Conservation (phyloP, 2,329 filamentous ascomycete species). For the Tothia fuscella region DNA sequence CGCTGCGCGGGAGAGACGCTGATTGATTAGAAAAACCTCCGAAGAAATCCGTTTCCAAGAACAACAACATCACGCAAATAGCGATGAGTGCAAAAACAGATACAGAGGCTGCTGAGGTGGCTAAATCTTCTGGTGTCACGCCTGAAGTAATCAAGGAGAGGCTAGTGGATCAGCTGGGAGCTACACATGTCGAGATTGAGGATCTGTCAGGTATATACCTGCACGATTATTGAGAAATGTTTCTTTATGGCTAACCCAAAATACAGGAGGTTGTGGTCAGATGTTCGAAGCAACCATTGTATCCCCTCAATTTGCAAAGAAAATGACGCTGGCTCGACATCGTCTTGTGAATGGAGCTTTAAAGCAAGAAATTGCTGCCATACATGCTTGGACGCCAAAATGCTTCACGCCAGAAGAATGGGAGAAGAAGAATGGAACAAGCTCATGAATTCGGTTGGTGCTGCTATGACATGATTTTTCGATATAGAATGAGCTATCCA, state of each 20-base stretch:
- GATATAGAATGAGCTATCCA: too few species aligned
- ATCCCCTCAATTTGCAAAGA: constrained; percentile 37
- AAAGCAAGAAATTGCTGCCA: constrained; percentile 77
- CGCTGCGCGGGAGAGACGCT: too few species aligned
- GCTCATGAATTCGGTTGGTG: too few species aligned
- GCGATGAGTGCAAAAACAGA: too few species aligned
- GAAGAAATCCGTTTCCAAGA: too few species aligned
- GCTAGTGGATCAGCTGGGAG: constrained; percentile 57
- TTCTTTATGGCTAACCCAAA: neutral
- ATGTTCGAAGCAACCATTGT: constrained; percentile 61
- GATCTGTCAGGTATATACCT: constrained; percentile 70
- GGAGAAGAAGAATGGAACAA: too few species aligned
- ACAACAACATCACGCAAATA: too few species aligned
- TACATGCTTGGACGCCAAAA: constrained; percentile 92
- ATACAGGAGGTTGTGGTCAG: constrained; percentile 55
- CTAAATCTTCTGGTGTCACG: constrained; percentile 58
- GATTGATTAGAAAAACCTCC: too few species aligned
- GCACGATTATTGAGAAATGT: neutral
- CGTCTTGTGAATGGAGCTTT: constrained; percentile 73
- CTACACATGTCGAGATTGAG: constrained; percentile 72
- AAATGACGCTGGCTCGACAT: constrained; percentile 67
- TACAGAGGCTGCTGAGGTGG: too few species aligned
- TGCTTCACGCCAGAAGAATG: constrained; percentile 88
- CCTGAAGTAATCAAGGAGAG: constrained; percentile 57
- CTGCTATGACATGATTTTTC: too few species aligned